Evolutionary conservation across 23 red algal species (phyloP), one percentile per base, ranked within the genome.

Genomic region (Porphyridium purpureum): DNA sequence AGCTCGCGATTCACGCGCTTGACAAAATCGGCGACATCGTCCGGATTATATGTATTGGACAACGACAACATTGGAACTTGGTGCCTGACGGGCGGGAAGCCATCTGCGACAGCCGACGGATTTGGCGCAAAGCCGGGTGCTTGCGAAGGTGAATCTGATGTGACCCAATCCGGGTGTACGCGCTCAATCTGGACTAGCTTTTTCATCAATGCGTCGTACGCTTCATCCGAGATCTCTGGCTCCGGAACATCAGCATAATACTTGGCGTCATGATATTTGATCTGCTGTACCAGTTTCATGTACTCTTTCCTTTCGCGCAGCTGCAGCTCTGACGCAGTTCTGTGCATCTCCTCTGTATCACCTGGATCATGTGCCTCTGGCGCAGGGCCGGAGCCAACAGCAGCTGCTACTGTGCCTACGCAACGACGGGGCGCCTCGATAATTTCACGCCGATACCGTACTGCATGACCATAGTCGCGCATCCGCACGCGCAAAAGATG

Each of bases 121-220:
- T 15, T 4, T 15, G 44, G 44, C 5, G 61, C 69, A 60, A 69
- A 59, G 23, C 81, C 69, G 7, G 73, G 65, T 14, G 35, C 56
- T 31, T 67, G 52, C 40, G 61, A 62, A 1, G 81, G 81, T 7
- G 81, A 86, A 33, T 75, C 62, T 5, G 69, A 41, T 24, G 31
- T n/a, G 19, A 76, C 62, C 52, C 72, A 57, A 53, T 69, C 81
- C 26, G 81, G 81, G 28, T 55, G 59, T 20, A 40, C 27, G 6
- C 64, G 52, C 23, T 86, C 69, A 4, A 76, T 33, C 62, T 72
- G 65, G 15, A 62, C 36, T 24, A 86, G 30, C 30, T 72, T 52
- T 30, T 64, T 53, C 9, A 86, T 14, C 27, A 86, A 52, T 49
- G 60, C 64, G 66, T 86, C 81, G 52, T 86, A 86, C 70, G 66